phyloP scores from a whole-genome alignment of 78 protist species.

The slime mould (Dictyostelium discoideum) region DNA sequence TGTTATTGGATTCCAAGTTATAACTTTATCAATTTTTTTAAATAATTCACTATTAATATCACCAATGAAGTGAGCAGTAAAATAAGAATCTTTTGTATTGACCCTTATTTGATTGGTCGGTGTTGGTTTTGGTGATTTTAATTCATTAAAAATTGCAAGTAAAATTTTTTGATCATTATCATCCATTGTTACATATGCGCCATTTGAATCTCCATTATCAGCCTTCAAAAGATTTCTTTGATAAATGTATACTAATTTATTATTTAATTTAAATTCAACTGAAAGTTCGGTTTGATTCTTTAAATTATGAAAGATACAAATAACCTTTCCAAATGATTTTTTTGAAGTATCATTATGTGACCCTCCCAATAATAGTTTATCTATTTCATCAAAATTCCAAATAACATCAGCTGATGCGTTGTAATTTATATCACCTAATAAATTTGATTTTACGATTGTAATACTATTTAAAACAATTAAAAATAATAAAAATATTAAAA shows the following conservation, averaged over 20 bases:
- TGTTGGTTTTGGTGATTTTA: background rate
- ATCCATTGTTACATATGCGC: background rate
- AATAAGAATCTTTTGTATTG: background rate
- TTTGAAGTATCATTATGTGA: background rate
- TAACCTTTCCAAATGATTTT: background rate
- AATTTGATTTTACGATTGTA: background rate
- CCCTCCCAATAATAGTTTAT: background rate
- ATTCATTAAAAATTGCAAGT: background rate
- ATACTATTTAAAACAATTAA: background rate
- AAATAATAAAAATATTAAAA: background rate
- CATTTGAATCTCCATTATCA: background rate
- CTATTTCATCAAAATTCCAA: slow-evolving; percentile 12
- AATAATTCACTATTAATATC: background rate
- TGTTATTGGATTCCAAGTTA: background rate
- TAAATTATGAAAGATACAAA: background rate
- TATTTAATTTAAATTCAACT: background rate
- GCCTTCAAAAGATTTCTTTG: background rate
- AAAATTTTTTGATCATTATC: background rate
- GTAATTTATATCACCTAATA: background rate
- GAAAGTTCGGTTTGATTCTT: background rate
- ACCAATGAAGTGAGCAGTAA: background rate
- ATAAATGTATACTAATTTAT: background rate
- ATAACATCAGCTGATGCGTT: background rate
- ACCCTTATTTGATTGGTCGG: background rate
- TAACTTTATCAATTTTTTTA: background rate